Conservation (phyloP, 2,329 filamentous ascomycete genomes). For the Didymella lethalis region DNA sequence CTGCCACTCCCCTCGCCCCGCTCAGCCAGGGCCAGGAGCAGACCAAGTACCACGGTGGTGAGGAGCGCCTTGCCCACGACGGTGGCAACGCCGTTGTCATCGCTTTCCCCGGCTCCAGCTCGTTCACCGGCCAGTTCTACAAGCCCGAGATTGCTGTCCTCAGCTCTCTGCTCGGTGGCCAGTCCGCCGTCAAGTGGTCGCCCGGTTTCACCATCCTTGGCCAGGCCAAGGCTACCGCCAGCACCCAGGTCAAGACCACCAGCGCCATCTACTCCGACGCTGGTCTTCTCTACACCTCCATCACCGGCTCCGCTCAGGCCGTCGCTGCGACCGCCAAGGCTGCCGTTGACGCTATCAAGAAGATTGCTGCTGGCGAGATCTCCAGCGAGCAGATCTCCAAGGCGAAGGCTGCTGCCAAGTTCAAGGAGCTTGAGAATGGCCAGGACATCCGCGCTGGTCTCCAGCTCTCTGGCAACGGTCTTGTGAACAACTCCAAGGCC, state of each 20-base stretch:
- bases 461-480: constrained; percentile 82
- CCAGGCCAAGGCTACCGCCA: constrained; percentile 73
- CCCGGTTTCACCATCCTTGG: constrained; percentile 89
- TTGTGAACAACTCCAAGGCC: constrained; percentile 81
- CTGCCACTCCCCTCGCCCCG: constrained; percentile 57
- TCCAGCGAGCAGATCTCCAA: constrained; percentile 88
- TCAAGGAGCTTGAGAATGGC: constrained; percentile 82
- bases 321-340: constrained; percentile 78
- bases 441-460: constrained; percentile 81
- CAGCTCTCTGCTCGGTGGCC: constrained; percentile 84
- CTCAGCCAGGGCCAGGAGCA: constrained; percentile 65
- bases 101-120: constrained; percentile 89
- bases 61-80: constrained; percentile 84
- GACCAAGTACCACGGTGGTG: constrained; percentile 91
- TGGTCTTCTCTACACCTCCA: constrained; percentile 83
- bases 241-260: constrained; percentile 74
- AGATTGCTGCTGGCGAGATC: constrained; percentile 76
- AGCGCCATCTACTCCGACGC: constrained; percentile 93
- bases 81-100: constrained; percentile 85
- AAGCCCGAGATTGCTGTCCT: constrained; percentile 92
- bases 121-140: constrained; percentile 73
- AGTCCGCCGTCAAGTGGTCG: constrained; percentile 94
- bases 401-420: constrained; percentile 92
- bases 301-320: constrained; percentile 76
- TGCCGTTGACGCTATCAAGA: constrained; percentile 82